phyloP scores from a whole-genome alignment of 305 asterid species.

The Fraxinus velutina region DNA sequence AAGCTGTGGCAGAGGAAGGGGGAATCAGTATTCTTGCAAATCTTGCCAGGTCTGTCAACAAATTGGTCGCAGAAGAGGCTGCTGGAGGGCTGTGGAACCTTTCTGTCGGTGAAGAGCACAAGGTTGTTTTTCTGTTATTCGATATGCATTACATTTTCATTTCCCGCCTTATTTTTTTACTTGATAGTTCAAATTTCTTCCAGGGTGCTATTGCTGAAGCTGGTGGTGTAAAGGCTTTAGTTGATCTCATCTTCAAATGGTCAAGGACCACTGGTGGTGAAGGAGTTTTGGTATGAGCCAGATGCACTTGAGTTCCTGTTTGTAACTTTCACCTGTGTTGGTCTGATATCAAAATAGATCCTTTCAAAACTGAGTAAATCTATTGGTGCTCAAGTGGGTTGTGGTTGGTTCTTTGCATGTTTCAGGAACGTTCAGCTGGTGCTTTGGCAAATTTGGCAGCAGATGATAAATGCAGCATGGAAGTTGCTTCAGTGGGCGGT shows the following conservation, averaged over 20 bases:
- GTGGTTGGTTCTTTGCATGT: constrained; percentile 18
- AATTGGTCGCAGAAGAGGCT: constrained; percentile 92
- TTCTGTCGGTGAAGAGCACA: constrained; percentile 92
- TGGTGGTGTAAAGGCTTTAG: constrained; percentile 87
- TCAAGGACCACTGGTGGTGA: constrained; percentile 60
- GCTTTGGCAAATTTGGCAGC: constrained; percentile 92
- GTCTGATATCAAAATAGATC: constrained; percentile 2
- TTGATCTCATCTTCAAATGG: constrained; percentile 86
- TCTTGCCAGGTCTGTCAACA: constrained; percentile 76
- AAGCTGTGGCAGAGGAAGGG: constrained; percentile 93
- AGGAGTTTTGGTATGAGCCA: constrained; percentile 71
- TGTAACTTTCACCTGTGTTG: constrained; percentile 6
- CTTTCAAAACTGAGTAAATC: constrained; percentile 10
- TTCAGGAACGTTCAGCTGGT: constrained; percentile 93
- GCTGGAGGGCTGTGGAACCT: constrained; percentile 99
- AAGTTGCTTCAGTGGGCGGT: constrained; percentile 71
- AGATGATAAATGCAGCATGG: constrained; percentile 86
- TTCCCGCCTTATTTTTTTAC: constrained; percentile 14
- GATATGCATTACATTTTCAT: not conserved
- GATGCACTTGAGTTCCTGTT: not conserved
- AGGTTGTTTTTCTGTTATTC: constrained; percentile 43
- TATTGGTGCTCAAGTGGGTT: constrained; percentile 21
- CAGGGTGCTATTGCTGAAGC: constrained; percentile 86
- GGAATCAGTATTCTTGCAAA: constrained; percentile 65
- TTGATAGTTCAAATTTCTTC: constrained; percentile 26